Conservation (phyloP, 2,329 filamentous ascomycete genomes). For the Epichloe coenophiala region DNA sequence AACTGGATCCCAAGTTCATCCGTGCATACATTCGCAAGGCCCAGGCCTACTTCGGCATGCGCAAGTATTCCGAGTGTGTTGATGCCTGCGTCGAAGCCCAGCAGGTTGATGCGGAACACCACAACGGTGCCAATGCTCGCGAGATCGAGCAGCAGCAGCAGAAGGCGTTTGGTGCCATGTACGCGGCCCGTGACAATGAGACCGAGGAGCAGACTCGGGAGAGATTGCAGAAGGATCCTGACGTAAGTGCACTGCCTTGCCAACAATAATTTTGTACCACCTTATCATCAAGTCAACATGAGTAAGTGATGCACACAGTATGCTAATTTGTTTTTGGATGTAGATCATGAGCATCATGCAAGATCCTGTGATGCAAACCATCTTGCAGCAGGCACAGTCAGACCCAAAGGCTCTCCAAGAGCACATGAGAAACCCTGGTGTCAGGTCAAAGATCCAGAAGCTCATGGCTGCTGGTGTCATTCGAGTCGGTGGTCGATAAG, state of each 20-base stretch:
- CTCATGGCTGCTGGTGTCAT: conserved; percentile 88
- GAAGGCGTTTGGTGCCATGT: conserved; percentile 85
- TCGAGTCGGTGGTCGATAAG: conserved; percentile 44
- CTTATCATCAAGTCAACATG: background rate
- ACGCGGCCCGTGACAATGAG: conserved; percentile 81
- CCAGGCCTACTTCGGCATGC: conserved; percentile 92
- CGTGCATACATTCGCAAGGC: conserved; percentile 94
- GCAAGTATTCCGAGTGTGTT: conserved; percentile 90
- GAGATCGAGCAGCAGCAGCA: conserved; percentile 93
- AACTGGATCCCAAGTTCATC: conserved; percentile 84
- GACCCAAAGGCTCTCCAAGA: conserved; percentile 88
- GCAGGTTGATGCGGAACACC: conserved; percentile 56
- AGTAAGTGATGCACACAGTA: background rate
- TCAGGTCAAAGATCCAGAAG: conserved; percentile 86
- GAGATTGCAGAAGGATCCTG: conserved; percentile 78
- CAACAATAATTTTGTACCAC: background rate
- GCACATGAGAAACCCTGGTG: conserved; percentile 87
- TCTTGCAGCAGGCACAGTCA: conserved; percentile 89
- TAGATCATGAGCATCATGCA: conserved; percentile 81
- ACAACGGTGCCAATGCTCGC: conserved; percentile 62
- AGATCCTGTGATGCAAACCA: conserved; percentile 95
- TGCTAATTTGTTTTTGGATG: background rate
- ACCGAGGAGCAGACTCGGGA: conserved; percentile 91
- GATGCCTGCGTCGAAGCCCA: conserved; percentile 77
- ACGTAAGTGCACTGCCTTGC: conserved; percentile 42